phyloP scores from a whole-genome alignment of 2,329 filamentous ascomycete species.

The Trichoderma sp. region DNA sequence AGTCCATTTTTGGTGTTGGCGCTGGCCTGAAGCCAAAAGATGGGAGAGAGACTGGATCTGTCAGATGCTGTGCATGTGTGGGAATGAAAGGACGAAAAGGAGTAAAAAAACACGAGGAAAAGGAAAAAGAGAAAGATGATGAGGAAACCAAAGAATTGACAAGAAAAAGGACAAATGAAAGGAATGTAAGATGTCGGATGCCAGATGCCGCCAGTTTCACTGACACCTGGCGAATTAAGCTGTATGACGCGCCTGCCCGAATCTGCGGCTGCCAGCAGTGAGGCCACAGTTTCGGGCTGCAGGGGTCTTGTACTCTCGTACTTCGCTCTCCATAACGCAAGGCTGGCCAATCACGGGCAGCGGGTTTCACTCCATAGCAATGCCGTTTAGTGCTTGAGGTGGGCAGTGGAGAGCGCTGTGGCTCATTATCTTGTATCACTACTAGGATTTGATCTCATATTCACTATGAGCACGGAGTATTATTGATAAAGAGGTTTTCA shows the following conservation, averaged over 20 bases:
- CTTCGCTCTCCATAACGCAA: neutral
- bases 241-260: neutral
- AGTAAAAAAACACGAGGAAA: neutral
- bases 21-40: neutral
- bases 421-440: neutral
- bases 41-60: neutral
- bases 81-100: neutral
- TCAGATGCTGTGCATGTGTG: neutral
- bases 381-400: neutral
- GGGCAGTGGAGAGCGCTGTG: neutral
- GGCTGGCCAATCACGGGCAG: conserved; percentile 12
- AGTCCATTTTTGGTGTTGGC: conserved; percentile 23
- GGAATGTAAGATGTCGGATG: conserved; percentile 1
- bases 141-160: neutral
- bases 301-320: neutral
- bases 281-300: conserved; percentile 14
- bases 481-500: too few relatives aligned
- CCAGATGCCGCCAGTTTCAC: conserved; percentile 2
- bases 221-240: conserved; percentile 12
- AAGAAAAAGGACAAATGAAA: neutral
- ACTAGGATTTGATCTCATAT: too few relatives aligned
- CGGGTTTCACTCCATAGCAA: neutral
- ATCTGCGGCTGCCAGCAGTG: neutral
- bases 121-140: neutral
- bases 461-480: too few relatives aligned